These are phyloP conservation scores for Suillus decipiens DNA, from an alignment of 768 basidiomycete species.

Conservation along the genomic window DNA sequence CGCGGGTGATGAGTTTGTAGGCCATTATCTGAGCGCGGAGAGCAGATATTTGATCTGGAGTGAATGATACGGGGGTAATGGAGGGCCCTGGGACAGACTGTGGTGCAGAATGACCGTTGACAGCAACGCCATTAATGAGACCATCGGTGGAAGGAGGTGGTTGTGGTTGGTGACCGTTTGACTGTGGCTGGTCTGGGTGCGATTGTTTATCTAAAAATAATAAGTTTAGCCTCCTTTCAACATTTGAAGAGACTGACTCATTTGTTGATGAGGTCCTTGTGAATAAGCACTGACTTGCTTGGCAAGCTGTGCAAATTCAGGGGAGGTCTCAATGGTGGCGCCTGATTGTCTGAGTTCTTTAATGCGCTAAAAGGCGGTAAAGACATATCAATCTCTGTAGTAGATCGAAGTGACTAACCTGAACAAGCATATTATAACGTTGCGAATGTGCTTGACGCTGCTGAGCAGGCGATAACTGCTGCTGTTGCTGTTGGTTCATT, in stretches of 20 bases:
- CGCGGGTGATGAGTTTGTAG: slow-evolving; percentile 69
- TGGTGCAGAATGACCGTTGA: slow-evolving; percentile 53
- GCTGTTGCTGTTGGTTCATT: slow-evolving; percentile 1
- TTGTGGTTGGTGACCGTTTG: slow-evolving; percentile 26
- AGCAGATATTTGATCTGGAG: slow-evolving; percentile 69
- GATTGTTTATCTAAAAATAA: slow-evolving; percentile 26
- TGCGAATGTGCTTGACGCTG: not conserved
- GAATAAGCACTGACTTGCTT: slow-evolving; percentile 39
- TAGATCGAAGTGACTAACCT: not conserved
- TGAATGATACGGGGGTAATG: slow-evolving; percentile 76
- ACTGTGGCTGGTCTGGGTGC: slow-evolving; percentile 15
- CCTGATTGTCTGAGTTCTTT: slow-evolving; percentile 45
- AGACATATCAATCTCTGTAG: not conserved
- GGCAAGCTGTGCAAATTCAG: slow-evolving; percentile 44
- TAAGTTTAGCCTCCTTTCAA: not conserved
- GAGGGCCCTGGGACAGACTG: slow-evolving; percentile 41
- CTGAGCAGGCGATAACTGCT: slow-evolving; percentile 4
- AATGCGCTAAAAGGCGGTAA: slow-evolving; percentile 39
- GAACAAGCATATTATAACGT: not conserved
- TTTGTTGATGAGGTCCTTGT: slow-evolving; percentile 30
- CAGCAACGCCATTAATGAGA: not conserved
- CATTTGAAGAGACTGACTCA: slow-evolving; percentile 29
- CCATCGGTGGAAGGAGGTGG: slow-evolving; percentile 21
- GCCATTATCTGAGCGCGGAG: slow-evolving; percentile 84
- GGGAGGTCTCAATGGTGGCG: slow-evolving; percentile 44